A percentile compares a stretch with the other conserved stretches of the same genome.
Evolutionary conservation across 495 filamentous ascomycete genomes (phyloP).

Genomic region (Glonium stellatum): DNA sequence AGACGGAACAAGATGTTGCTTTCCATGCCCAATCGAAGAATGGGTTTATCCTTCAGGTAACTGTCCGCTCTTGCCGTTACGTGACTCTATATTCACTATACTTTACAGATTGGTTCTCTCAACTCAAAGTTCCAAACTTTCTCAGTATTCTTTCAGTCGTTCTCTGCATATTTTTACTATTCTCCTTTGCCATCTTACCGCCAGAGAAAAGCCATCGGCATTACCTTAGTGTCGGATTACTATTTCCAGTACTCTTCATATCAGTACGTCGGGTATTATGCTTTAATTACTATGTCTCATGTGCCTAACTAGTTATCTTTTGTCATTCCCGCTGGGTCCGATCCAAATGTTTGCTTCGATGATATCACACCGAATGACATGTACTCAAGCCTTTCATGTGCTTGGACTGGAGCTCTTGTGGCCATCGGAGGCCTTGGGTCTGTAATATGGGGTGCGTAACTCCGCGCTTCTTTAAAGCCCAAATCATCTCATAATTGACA

Average conservation of each 20-base stretch:
- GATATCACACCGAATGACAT: constrained; percentile 37
- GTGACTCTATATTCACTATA: background rate
- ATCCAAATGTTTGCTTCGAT: constrained; percentile 32
- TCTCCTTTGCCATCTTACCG: constrained; percentile 35
- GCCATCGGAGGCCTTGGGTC: constrained; percentile 29
- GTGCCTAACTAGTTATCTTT: constrained; percentile 26
- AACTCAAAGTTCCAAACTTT: constrained; percentile 31
- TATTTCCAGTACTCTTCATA: constrained; percentile 31
- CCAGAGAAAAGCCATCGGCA: constrained; percentile 30
- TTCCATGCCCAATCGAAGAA: constrained; percentile 34
- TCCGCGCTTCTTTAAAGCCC: background rate
- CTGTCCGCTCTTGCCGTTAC: background rate
- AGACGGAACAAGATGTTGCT: constrained; percentile 29
- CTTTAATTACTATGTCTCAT: constrained; percentile 8
- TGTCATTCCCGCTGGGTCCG: constrained; percentile 31
- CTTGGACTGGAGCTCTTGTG: constrained; percentile 34
- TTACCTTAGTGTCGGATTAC: constrained; percentile 34
- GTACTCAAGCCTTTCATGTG: constrained; percentile 30
- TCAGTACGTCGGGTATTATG: constrained; percentile 11
- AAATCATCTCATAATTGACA: background rate
- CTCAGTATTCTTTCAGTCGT: constrained; percentile 32
- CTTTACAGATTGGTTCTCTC: constrained; percentile 18
- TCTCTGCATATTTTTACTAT: constrained; percentile 34
- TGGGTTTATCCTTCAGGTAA: constrained; percentile 33
- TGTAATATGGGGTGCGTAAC: constrained; percentile 24